Evolutionary conservation across 306 rosid species (phyloP).

Genomic region (Trifolium dubium): DNA sequence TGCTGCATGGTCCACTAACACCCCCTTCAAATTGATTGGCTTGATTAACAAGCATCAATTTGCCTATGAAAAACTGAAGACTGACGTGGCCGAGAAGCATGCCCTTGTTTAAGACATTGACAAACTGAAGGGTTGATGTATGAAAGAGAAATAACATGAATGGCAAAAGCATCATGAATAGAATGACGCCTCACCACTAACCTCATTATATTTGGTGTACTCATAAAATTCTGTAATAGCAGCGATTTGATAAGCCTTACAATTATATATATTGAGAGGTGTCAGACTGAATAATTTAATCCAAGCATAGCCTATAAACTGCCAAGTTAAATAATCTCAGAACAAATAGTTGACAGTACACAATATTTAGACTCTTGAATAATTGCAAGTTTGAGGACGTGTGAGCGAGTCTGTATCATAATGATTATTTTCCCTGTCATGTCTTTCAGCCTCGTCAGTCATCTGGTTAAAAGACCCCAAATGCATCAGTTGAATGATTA

Average conservation of each 20-base stretch:
- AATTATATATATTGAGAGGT: neutral
- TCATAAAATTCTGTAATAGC: neutral
- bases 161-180: constrained; percentile 5
- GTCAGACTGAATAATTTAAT: neutral
- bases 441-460: neutral
- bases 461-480: neutral
- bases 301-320: neutral
- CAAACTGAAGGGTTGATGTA: constrained; percentile 9
- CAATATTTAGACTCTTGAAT: neutral
- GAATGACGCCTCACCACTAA: neutral
- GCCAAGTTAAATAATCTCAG: neutral
- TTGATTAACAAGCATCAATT: neutral
- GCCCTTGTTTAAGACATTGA: constrained; percentile 5
- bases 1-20: neutral
- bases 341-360: neutral
- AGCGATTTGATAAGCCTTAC: neutral
- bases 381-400: neutral
- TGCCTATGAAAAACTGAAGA: neutral
- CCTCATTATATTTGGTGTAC: neutral
- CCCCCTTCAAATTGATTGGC: neutral
- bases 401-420: neutral
- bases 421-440: neutral
- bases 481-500: neutral
- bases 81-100: neutral
- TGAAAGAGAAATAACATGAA: neutral